Evolutionary conservation across 1,284 basidiomycete genomes (phyloP), one percentile per base, ranked within the genome.

Genomic region (Vanrija sp.): DNA sequence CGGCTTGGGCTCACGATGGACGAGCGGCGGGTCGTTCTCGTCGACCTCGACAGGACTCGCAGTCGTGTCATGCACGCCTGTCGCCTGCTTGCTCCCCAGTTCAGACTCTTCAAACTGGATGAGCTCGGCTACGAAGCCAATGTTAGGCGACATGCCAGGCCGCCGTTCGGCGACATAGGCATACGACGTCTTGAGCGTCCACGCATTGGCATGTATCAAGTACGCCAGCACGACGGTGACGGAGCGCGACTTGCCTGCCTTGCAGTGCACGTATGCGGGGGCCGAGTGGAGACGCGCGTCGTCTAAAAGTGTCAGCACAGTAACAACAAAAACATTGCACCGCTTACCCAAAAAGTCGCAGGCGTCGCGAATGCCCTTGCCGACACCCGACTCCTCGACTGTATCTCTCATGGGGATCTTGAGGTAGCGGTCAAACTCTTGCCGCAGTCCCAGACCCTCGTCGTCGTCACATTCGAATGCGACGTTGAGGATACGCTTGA

Each of bases 201-300:
- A 97, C 65, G 92, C 90, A 68, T 96, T 91, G 6, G 92, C 89
- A 67, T 96, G 92, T 63, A 98, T 97, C 49, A 98, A 86, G 73
- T 96, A 98, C 1, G 91, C 95, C 78, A 98, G 91, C 40, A 97
- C 93, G 9, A 92, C 89, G 0, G 91, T 96, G n/a, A 97, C 94
- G 0, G 89, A 93, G 16, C 95, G 86, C 1, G 90, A 93, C 78
- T 94, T 97, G 28, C 94, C 95, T 2, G 91, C 94, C 78, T 91
- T 93, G 79, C 94, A 98, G 75, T 98, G 95, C 14, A 97, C 92
- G 67, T 96, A 98, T 1, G 88, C 89, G 1, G 93, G 87, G 19
- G 89, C 82, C 0, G 87, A 89, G 65, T 93, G 90, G 52, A 96
- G 74, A 39, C 87, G 84, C 0, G 94, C 94, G 65, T 95, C 91